Base-by-base conservation (phyloP, 2,329 filamentous ascomycete genomes). In the Pseudogymnoascus pannorum region DNA sequence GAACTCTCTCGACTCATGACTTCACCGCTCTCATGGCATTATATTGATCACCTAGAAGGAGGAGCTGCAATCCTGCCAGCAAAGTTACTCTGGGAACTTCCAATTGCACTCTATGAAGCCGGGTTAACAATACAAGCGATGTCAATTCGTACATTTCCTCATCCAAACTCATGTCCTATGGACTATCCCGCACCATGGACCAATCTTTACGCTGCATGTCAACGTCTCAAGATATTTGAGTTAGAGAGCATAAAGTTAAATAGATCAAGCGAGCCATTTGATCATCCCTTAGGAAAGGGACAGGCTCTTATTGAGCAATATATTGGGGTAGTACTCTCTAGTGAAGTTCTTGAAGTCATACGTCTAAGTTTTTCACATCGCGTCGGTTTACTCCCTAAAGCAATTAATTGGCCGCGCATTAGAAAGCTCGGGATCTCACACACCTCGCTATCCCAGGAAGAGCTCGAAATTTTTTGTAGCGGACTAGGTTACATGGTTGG, bases 1-100 rank as follows among this genome's bases (percentile, higher is more conserved):
- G 36, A 22, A 12, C 24, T 59, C 36, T n/a, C 58, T 24, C 58
- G 20, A 59, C 24, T 59, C 14, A 59, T 59, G 58, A 26, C 58
- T 11, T 14, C 26, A 18, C 36, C 58, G 12, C 36, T 24, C 12
- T 18, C 38, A 11, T 59, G 58, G 58, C 7, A 14, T 22, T 7
- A 26, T 14, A 44, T 59, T 59, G 31, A 31, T 5, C 11, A 9
- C 11, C 35, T 59, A 12, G 11, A n/a, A 16, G 22, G 20, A 20
- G 58, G 33, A 35, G 26, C 54, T 24, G 58, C 44, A 29, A 38
- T 42, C 3, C 4, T 44, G 26, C 20, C 58, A 31, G 58, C 58
- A 20, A 59, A 59, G 20, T 24, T 59, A 16, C 58, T 44, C 22
- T 59, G 22, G 31, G 58, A 44, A 14, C 29, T 59, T 12, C 58